Percentiles rank a stretch among this genome's conserved stretches.
These are phyloP conservation scores for Rusavskia elegans DNA, from an alignment of 495 filamentous ascomycete genomes.

Conservation along the genomic window DNA sequence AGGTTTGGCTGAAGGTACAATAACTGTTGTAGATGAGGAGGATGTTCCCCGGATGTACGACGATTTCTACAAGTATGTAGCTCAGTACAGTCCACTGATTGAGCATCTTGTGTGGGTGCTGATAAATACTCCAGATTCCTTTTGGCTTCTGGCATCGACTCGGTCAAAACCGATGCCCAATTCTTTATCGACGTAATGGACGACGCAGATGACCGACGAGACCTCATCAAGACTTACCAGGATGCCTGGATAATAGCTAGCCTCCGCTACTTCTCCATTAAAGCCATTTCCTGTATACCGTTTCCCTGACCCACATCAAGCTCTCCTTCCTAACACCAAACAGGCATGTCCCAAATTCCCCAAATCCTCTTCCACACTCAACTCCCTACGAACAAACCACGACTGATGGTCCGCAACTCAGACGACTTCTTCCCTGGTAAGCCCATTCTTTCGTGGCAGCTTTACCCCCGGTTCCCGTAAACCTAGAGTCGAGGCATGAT, in stretches of 20 bases:
- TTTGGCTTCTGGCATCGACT: conserved; percentile 48
- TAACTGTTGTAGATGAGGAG: conserved; percentile 58
- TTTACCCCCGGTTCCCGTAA: too few relatives aligned
- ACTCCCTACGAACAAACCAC: conserved; percentile 53
- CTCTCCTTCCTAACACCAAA: not conserved
- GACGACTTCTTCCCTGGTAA: conserved; percentile 62
- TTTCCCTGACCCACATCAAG: too few relatives aligned
- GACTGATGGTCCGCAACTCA: conserved; percentile 64
- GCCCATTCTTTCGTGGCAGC: too few relatives aligned
- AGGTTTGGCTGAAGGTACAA: conserved; percentile 39
- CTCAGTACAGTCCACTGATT: not conserved
- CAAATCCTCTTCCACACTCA: conserved; percentile 74
- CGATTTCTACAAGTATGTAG: conserved; percentile 56
- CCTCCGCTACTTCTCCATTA: conserved; percentile 58
- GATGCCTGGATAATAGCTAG: conserved; percentile 73
- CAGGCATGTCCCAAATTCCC: conserved; percentile 66
- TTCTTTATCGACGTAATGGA: conserved; percentile 66
- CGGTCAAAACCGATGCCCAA: conserved; percentile 84
- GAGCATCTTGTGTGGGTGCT: not conserved
- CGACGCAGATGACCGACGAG: conserved; percentile 46
- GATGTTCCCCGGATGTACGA: conserved; percentile 66
- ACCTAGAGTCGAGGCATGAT: too few relatives aligned
- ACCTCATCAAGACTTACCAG: conserved; percentile 58
- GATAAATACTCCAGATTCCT: conserved; percentile 38
- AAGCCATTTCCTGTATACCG: conserved; percentile 56